phyloP scores from a whole-genome alignment of 2,329 filamentous ascomycete species.

The Amphichorda felina region DNA sequence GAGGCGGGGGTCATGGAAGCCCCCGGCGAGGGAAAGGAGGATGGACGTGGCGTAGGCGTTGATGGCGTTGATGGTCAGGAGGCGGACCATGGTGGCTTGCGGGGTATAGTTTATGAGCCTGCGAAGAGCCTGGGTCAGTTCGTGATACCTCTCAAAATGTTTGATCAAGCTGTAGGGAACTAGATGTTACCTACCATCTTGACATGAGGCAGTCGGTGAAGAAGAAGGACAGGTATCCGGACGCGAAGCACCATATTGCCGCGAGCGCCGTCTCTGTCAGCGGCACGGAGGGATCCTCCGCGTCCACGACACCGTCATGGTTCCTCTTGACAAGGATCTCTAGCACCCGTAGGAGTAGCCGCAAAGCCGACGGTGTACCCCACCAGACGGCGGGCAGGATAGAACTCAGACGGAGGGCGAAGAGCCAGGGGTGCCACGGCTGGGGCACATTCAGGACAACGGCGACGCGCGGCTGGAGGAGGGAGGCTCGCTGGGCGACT shows the following conservation, averaged over 20 bases:
- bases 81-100: constrained; percentile 66
- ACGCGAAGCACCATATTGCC: constrained; percentile 66
- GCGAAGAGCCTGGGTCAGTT: neutral
- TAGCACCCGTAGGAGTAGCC: constrained; percentile 54
- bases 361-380: constrained; percentile 57
- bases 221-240: constrained; percentile 69
- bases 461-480: constrained; percentile 66
- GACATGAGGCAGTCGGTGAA: constrained; percentile 81
- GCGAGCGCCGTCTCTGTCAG: constrained; percentile 60
- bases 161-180: neutral
- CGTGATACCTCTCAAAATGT: neutral
- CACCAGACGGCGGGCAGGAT: constrained; percentile 61
- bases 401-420: constrained; percentile 61
- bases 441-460: constrained; percentile 64
- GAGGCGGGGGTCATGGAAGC: constrained; percentile 56
- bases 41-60: constrained; percentile 67
- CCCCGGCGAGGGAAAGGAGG: constrained; percentile 58
- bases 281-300: constrained; percentile 16
- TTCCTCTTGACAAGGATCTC: constrained; percentile 2
- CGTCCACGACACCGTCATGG: constrained; percentile 6
- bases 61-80: constrained; percentile 61
- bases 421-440: constrained; percentile 62
- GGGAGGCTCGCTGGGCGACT: constrained; percentile 12
- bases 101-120: constrained; percentile 81
- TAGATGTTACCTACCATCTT: constrained; percentile 46